Conservation (phyloP, 108 stramenopile species). For the Skeletonema potamos region DNA sequence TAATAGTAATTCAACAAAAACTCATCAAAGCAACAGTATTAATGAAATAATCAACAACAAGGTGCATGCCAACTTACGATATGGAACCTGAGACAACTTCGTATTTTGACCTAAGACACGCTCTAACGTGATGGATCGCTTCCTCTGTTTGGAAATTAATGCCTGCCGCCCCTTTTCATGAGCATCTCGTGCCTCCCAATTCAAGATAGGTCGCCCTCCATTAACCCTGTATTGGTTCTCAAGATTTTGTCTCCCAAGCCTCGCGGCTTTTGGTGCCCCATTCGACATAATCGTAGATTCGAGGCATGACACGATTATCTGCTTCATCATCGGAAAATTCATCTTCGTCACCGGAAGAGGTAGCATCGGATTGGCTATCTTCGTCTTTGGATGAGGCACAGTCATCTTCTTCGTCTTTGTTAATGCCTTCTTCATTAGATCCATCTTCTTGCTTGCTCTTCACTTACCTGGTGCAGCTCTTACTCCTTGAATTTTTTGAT, state of each 20-base stretch:
- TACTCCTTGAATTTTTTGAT: not conserved
- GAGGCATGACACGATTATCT: not conserved
- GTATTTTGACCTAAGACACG: not conserved
- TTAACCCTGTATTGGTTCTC: not conserved
- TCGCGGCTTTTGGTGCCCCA: not conserved
- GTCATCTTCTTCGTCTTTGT: not conserved
- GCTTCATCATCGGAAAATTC: not conserved
- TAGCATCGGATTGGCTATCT: not conserved
- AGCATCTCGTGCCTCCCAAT: not conserved
- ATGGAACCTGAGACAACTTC: constrained; percentile 13
- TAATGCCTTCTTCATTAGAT: not conserved
- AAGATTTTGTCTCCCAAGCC: constrained; percentile 4
- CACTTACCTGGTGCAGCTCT: not conserved
- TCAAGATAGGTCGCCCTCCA: not conserved
- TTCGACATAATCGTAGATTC: not conserved
- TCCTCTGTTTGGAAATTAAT: not conserved
- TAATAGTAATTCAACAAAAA: not conserved
- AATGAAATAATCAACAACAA: not conserved
- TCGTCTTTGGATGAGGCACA: not conserved
- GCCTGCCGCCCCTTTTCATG: not conserved
- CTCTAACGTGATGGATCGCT: not conserved
- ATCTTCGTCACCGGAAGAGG: not conserved
- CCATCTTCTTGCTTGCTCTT: not conserved
- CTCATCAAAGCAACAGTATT: not conserved
- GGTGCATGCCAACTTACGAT: constrained; percentile 15